These are phyloP conservation scores for Chrysochromulina tobinii DNA, from an alignment of 78 protist genomes.

Conservation along the genomic window DNA sequence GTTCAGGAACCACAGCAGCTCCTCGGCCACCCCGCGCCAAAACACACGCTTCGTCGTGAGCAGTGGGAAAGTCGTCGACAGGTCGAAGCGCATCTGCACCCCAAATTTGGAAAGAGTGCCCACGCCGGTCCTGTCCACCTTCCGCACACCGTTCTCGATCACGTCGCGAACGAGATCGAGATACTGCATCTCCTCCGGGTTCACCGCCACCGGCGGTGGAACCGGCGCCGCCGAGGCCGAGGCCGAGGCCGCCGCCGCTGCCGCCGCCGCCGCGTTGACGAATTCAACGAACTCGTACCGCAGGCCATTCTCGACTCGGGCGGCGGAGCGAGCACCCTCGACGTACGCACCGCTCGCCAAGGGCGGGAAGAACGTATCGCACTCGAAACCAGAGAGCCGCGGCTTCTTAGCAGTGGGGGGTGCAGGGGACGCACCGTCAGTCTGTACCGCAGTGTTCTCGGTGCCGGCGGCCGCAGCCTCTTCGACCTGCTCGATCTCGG, in stretches of 20 bases:
- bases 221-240: not conserved
- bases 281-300: too few species aligned
- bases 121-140: slow-evolving; percentile 86
- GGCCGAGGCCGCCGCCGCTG: too few species aligned
- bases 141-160: slow-evolving; percentile 52
- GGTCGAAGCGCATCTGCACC: slow-evolving; percentile 70
- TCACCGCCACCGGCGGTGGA: not conserved
- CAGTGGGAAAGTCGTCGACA: slow-evolving; percentile 79
- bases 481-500: not conserved
- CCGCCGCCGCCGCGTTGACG: too few species aligned
- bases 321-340: not conserved
- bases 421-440: not conserved
- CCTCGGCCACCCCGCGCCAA: slow-evolving; percentile 88
- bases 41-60: slow-evolving; percentile 89
- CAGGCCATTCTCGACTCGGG: not conserved
- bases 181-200: slow-evolving; percentile 70
- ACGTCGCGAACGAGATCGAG: slow-evolving; percentile 70
- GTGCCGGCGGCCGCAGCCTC: not conserved
- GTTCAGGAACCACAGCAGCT: slow-evolving; percentile 87
- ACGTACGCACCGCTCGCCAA: not conserved
- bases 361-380: slow-evolving; percentile 31
- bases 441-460: not conserved
- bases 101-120: slow-evolving; percentile 79
- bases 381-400: not conserved
- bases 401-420: not conserved